These are phyloP conservation scores for Naganishia antarctica DNA, from an alignment of 768 basidiomycete species.

Conservation along the genomic window DNA sequence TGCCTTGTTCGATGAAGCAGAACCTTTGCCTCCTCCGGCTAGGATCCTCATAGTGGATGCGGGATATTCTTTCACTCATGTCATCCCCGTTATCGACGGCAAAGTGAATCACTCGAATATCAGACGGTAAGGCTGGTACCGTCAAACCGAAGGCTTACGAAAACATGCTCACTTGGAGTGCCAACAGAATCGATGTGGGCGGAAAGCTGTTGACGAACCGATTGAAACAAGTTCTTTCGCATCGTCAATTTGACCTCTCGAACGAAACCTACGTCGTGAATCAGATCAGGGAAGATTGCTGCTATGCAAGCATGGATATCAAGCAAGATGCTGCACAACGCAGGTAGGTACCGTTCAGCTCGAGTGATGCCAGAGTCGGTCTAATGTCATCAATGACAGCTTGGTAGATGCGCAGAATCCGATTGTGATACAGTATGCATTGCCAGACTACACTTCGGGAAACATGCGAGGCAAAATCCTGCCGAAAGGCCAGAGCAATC, in stretches of 20 bases:
- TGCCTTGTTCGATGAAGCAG: conserved; percentile 57
- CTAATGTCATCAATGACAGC: no score
- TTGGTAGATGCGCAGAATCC: conserved; percentile 27
- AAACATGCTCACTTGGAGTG: no score
- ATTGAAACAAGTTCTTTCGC: conserved; percentile 86
- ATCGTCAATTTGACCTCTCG: conserved; percentile 98
- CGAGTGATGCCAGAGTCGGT: no score
- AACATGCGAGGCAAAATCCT: conserved; percentile 53
- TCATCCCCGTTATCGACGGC: conserved; percentile 74
- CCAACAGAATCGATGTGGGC: conserved; percentile 78
- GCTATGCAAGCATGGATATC: conserved; percentile 72
- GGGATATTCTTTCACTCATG: conserved; percentile 91
- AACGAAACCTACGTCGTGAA: conserved; percentile 93
- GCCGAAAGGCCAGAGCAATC: conserved; percentile 43
- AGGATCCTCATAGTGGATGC: conserved; percentile 80
- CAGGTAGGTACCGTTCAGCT: no score
- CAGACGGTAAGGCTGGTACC: conserved; percentile 59
- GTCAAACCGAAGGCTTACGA: background rate
- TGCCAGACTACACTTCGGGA: conserved; percentile 69
- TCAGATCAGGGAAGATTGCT: conserved; percentile 82
- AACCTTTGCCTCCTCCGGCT: conserved; percentile 57
- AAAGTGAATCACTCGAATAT: conserved; percentile 73
- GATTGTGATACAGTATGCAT: conserved; percentile 80
- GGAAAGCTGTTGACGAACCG: conserved; percentile 94
- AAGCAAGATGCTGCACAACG: conserved; percentile 67